These are phyloP conservation scores for Dendrobium catenatum DNA, from an alignment of 106 monocot species.

Conservation along the genomic window DNA sequence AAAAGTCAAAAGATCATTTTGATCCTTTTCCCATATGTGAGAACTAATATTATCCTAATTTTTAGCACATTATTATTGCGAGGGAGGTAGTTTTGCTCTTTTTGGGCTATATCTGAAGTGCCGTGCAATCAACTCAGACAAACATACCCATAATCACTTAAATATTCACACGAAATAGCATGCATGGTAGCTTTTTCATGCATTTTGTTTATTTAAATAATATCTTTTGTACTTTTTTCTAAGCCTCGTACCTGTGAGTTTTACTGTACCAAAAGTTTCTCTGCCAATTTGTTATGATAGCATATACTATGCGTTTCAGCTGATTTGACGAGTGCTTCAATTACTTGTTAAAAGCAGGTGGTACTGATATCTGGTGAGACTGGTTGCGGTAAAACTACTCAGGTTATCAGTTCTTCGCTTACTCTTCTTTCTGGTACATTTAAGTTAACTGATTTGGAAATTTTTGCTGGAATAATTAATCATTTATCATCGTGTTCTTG, in stretches of 20 bases:
- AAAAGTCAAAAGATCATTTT: too few species aligned
- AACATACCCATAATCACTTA: neutral
- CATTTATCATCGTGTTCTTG: neutral
- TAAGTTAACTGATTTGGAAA: neutral
- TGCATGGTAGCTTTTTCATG: neutral
- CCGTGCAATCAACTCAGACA: neutral
- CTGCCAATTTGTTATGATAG: neutral
- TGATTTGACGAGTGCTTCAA: neutral
- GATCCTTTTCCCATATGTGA: too few species aligned
- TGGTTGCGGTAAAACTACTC: constrained; percentile 99
- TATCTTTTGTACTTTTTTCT: neutral
- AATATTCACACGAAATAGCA: neutral
- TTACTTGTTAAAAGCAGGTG: constrained; percentile 42
- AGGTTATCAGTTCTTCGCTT: constrained; percentile 63
- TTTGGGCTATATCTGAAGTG: neutral
- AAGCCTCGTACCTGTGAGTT: neutral
- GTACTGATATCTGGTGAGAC: constrained; percentile 94
- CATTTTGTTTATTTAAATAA: neutral
- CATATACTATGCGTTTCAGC: neutral
- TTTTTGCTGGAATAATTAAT: neutral
- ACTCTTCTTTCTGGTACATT: constrained; percentile 25
- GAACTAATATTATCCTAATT: neutral
- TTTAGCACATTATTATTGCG: neutral
- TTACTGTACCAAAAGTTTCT: neutral
- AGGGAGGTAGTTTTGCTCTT: neutral